Evolutionary conservation across 1,284 basidiomycete species (phyloP).

Genomic region (Trametes polyzona): DNA sequence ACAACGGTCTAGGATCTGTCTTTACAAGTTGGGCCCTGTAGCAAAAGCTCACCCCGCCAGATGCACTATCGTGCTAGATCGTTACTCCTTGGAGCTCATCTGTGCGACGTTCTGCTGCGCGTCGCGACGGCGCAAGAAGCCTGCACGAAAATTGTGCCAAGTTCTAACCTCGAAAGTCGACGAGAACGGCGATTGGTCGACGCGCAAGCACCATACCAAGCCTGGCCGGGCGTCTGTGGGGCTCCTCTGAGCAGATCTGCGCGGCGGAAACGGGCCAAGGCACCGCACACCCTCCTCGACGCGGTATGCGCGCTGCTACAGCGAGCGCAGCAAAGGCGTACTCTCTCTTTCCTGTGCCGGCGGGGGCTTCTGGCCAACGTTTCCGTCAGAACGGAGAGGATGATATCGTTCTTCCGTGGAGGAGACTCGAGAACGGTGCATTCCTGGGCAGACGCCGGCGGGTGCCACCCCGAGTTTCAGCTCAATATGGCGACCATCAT

Average conservation of each 20-base stretch:
- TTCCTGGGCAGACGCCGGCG: not conserved
- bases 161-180: no score
- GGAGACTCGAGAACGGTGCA: constrained; percentile 1
- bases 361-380: not conserved
- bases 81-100: not conserved
- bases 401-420: constrained; percentile 5
- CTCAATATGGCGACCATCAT: constrained; percentile 18
- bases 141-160: not conserved
- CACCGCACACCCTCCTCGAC: not conserved
- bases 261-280: not conserved
- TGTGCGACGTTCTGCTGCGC: not conserved
- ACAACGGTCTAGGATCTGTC: constrained; percentile 11
- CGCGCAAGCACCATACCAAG: not conserved
- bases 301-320: not conserved
- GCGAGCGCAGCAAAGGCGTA: not conserved
- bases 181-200: not conserved
- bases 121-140: not conserved
- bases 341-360: not conserved
- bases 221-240: not conserved
- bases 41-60: not conserved
- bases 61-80: not conserved
- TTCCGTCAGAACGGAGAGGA: constrained; percentile 6
- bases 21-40: constrained; percentile 1
- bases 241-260: not conserved
- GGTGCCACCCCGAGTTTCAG: constrained; percentile 2